Evolutionary conservation across 2,329 filamentous ascomycete genomes (phyloP).

Genomic region (Colletotrichum limetticola): DNA sequence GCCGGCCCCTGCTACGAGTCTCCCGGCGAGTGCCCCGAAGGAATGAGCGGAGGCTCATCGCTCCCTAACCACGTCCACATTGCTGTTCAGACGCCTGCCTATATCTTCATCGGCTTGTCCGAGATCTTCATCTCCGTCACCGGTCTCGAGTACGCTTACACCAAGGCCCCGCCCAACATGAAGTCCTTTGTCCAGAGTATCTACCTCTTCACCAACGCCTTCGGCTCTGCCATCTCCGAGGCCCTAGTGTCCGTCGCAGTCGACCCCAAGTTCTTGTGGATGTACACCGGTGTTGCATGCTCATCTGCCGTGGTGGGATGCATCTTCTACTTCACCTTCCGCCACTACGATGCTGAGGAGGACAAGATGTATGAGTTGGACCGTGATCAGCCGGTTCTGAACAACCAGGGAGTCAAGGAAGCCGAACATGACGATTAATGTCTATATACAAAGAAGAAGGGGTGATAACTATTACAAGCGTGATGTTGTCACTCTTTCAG

Average conservation of each 20-base stretch:
- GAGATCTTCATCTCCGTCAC: constrained; percentile 76
- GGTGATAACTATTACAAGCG: no score
- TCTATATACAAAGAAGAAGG: not conserved
- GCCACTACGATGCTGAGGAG: constrained; percentile 50
- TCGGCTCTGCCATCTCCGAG: constrained; percentile 69
- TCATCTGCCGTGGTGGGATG: constrained; percentile 59
- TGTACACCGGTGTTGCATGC: constrained; percentile 69
- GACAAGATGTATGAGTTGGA: constrained; percentile 53
- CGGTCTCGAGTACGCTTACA: constrained; percentile 78
- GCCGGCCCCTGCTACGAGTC: constrained; percentile 60
- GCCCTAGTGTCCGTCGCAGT: constrained; percentile 55
- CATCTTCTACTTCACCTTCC: constrained; percentile 60
- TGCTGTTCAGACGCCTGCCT: constrained; percentile 64
- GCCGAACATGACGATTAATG: not conserved
- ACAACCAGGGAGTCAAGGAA: constrained; percentile 28
- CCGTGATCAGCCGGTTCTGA: constrained; percentile 43
- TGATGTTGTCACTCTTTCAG: not conserved
- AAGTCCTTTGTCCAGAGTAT: constrained; percentile 69
- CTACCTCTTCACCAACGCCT: constrained; percentile 70
- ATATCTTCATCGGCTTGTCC: constrained; percentile 66
- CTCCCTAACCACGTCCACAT: constrained; percentile 61
- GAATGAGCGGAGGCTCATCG: constrained; percentile 43
- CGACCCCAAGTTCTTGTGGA: constrained; percentile 74
- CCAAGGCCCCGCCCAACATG: constrained; percentile 77
- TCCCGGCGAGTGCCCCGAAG: constrained; percentile 49